phyloP scores from a whole-genome alignment of 1,284 basidiomycete species.

The Boletellus deceptivus region DNA sequence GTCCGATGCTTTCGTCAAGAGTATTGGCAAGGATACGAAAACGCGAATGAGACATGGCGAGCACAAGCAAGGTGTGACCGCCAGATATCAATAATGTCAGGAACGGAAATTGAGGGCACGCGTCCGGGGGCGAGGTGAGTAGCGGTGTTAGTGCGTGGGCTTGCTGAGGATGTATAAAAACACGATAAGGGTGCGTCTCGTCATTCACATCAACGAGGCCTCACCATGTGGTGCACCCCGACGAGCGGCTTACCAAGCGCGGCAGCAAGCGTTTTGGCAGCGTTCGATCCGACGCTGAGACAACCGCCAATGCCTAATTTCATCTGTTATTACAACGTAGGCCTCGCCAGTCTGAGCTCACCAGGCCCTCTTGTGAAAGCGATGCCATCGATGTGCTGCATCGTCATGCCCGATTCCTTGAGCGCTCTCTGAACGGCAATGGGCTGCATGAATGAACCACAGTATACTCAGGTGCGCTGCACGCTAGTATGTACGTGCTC shows the following conservation, averaged over 20 bases:
- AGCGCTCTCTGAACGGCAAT: slow-evolving; percentile 69
- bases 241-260: slow-evolving; percentile 76
- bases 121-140: slow-evolving; percentile 56
- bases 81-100: slow-evolving; percentile 86
- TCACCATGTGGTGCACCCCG: slow-evolving; percentile 92
- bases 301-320: slow-evolving; percentile 73
- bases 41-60: slow-evolving; percentile 55
- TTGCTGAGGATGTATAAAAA: slow-evolving; percentile 57
- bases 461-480: background rate
- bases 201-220: slow-evolving; percentile 13
- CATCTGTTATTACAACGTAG: background rate
- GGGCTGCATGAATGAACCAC: slow-evolving; percentile 51
- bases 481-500: background rate
- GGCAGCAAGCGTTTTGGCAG: slow-evolving; percentile 80
- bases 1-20: slow-evolving; percentile 74
- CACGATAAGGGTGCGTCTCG: background rate
- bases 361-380: slow-evolving; percentile 92
- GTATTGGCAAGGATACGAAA: slow-evolving; percentile 79
- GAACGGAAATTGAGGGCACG: slow-evolving; percentile 75
- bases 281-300: slow-evolving; percentile 72
- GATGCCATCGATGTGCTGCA: slow-evolving; percentile 76
- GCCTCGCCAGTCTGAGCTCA: slow-evolving; percentile 17
- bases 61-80: slow-evolving; percentile 86
- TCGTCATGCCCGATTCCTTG: slow-evolving; percentile 53
- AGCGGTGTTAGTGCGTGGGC: slow-evolving; percentile 88